Conservation (phyloP, 345 rosid species). For the Luvunga scandens region DNA sequence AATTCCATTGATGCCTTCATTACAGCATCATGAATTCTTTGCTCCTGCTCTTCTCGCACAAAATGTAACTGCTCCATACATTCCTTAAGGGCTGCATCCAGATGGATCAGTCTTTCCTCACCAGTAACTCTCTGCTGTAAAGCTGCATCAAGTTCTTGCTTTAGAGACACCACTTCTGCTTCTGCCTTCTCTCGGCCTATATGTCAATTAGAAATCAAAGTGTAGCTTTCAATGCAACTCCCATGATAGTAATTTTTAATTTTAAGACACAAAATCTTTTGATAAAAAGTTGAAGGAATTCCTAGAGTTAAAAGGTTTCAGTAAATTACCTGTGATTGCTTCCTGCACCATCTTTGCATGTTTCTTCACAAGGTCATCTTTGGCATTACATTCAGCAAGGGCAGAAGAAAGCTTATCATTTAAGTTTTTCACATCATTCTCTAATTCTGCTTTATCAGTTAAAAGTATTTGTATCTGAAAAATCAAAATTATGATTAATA, state of each 20-base stretch:
- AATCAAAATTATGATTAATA: slow-evolving; percentile 4
- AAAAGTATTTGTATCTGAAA: slow-evolving; percentile 43
- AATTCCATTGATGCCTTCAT: slow-evolving; percentile 57
- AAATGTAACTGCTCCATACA: slow-evolving; percentile 77
- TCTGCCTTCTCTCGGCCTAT: slow-evolving; percentile 69
- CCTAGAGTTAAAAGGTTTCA: not conserved
- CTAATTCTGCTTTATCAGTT: slow-evolving; percentile 53
- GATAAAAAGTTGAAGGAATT: not conserved
- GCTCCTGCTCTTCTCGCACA: slow-evolving; percentile 82
- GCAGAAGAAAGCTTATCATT: slow-evolving; percentile 56
- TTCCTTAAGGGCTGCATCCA: slow-evolving; percentile 77
- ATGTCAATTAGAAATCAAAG: slow-evolving; percentile 12
- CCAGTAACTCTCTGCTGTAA: slow-evolving; percentile 44
- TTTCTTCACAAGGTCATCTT: slow-evolving; percentile 52
- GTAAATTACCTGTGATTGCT: slow-evolving; percentile 51
- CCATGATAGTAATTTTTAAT: not conserved
- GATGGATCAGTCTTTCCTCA: slow-evolving; percentile 52
- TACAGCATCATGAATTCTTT: slow-evolving; percentile 74
- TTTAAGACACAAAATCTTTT: not conserved
- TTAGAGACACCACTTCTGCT: slow-evolving; percentile 50
- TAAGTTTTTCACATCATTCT: slow-evolving; percentile 45
- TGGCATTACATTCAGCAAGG: slow-evolving; percentile 44
- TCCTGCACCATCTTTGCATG: slow-evolving; percentile 53
- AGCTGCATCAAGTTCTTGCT: slow-evolving; percentile 57
- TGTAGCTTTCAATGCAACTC: not conserved